A percentile compares a stretch with the other conserved stretches of the same genome.
Conservation (phyloP, 495 filamentous ascomycete genomes). For the Platismatia glauca region DNA sequence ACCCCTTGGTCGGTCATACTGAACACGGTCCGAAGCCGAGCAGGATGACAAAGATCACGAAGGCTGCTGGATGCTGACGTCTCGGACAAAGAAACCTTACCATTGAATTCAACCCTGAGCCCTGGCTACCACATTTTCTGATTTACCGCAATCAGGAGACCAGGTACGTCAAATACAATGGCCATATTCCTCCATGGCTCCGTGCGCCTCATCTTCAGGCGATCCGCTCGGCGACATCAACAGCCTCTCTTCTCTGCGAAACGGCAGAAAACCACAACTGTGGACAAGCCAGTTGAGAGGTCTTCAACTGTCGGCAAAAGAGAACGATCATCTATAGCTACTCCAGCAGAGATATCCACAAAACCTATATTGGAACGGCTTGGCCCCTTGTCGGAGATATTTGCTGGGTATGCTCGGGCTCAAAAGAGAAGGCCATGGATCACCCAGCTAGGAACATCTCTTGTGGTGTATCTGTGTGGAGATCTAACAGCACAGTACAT, state of each 20-base stretch:
- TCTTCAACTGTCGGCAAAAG: background rate
- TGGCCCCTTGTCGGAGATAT: constrained; percentile 47
- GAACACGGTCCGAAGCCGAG: background rate
- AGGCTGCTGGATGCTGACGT: background rate
- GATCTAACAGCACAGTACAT: constrained; percentile 66
- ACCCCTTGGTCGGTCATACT: constrained; percentile 43
- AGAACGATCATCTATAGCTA: constrained; percentile 1
- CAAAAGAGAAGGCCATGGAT: constrained; percentile 62
- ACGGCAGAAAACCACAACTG: constrained; percentile 11
- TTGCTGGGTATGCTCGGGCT: constrained; percentile 61
- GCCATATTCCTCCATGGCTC: constrained; percentile 3
- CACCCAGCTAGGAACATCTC: constrained; percentile 66
- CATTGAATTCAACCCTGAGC: background rate
- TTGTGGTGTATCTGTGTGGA: constrained; percentile 71
- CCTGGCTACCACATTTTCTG: background rate
- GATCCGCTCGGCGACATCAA: constrained; percentile 8
- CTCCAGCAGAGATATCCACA: background rate
- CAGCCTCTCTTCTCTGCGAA: background rate
- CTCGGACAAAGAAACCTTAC: background rate
- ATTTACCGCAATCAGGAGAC: background rate
- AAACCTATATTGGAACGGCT: constrained; percentile 12
- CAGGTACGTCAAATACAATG: background rate
- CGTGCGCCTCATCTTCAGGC: constrained; percentile 1
- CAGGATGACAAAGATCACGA: constrained; percentile 1
- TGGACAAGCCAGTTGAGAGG: constrained; percentile 8